A percentile compares a stretch with the other conserved stretches of the same genome.
Evolutionary conservation across 2,329 filamentous ascomycete genomes (phyloP).

Genomic region (Calonectria ilicicola): DNA sequence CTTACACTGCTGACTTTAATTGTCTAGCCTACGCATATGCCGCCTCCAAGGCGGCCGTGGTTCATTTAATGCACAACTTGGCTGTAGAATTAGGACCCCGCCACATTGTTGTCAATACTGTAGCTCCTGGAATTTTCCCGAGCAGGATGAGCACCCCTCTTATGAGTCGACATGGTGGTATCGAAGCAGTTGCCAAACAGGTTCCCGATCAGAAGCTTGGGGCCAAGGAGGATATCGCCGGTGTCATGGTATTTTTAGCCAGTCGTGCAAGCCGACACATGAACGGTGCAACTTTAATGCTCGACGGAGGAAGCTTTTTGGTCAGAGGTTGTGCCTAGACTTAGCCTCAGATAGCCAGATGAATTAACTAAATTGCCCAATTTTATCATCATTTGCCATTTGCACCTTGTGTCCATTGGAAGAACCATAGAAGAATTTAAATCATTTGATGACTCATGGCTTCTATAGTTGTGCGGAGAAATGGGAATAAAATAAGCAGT

Average conservation of each 20-base stretch:
- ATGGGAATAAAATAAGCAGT: too few relatives aligned
- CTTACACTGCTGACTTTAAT: neutral
- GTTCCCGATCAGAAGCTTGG: constrained; percentile 10
- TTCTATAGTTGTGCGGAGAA: too few relatives aligned
- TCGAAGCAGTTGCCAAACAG: constrained; percentile 3
- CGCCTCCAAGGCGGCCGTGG: neutral
- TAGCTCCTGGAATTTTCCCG: constrained; percentile 4
- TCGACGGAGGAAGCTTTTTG: constrained; percentile 8
- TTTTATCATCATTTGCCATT: too few relatives aligned
- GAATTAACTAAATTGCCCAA: too few relatives aligned
- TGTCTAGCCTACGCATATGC: neutral
- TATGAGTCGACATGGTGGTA: constrained; percentile 1
- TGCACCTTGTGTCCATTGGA: too few relatives aligned
- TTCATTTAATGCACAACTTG: constrained; percentile 7
- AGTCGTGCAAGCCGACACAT: constrained; percentile 5
- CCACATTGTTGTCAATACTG: neutral
- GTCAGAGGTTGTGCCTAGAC: constrained; percentile 7
- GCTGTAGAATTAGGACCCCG: constrained; percentile 12
- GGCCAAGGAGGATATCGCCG: constrained; percentile 8
- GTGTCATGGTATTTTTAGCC: constrained; percentile 11
- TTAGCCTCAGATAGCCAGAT: neutral
- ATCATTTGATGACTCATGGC: too few relatives aligned
- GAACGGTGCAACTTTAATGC: constrained; percentile 10
- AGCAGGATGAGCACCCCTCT: constrained; percentile 8
- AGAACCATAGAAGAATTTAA: too few relatives aligned